These are phyloP conservation scores for Silene uniflora DNA, from an alignment of 148 eudicot genomes.

Conservation along the genomic window DNA sequence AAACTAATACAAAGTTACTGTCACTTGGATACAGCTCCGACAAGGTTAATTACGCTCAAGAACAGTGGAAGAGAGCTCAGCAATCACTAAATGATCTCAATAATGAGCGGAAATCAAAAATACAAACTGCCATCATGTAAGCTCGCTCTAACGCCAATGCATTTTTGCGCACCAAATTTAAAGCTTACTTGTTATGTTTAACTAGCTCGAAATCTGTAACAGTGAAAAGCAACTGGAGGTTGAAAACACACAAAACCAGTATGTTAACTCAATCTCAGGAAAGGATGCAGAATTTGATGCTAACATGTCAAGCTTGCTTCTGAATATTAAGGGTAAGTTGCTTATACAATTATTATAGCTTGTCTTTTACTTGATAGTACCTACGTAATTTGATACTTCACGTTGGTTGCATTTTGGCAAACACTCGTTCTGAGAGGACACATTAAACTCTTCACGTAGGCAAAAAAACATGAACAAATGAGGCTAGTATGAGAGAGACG, in stretches of 20 bases:
- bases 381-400: neutral
- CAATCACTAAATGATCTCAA: conserved; percentile 36
- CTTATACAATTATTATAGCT: neutral
- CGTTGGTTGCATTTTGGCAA: neutral
- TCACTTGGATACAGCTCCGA: conserved; percentile 36
- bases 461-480: no score
- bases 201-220: conserved; percentile 19
- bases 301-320: conserved; percentile 28
- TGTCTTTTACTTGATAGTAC: neutral
- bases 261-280: conserved; percentile 34
- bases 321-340: conserved; percentile 44
- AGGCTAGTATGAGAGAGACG: no score
- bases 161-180: neutral
- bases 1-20: neutral
- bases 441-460: no score
- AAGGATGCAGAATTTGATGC: conserved; percentile 42
- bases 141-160: neutral
- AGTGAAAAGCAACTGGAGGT: conserved; percentile 41
- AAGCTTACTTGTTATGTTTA: conserved; percentile 3
- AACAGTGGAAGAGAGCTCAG: conserved; percentile 48
- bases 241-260: conserved; percentile 30
- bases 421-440: no score
- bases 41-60: conserved; percentile 39
- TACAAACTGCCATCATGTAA: conserved; percentile 40
- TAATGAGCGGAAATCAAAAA: conserved; percentile 30